These are phyloP conservation scores for Blastomyces emzantsi DNA, from an alignment of 2,329 filamentous ascomycete species.

Conservation along the genomic window DNA sequence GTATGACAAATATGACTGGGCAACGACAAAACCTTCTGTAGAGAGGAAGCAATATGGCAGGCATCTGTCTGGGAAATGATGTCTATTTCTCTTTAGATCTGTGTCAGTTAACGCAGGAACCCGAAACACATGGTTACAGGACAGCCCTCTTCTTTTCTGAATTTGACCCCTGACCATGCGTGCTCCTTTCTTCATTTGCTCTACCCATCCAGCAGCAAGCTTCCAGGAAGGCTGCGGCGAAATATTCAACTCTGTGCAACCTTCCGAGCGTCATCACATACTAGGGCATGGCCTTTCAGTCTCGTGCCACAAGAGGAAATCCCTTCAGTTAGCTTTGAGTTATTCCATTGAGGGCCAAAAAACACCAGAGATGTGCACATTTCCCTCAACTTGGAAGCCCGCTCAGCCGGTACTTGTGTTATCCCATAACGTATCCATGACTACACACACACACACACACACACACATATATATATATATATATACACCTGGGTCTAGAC, in stretches of 20 bases:
- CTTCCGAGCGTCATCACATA: background rate
- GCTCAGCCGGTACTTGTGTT: background rate
- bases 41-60: background rate
- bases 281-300: background rate
- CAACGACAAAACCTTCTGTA: background rate
- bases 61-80: background rate
- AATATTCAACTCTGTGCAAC: background rate
- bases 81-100: background rate
- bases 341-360: background rate
- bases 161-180: background rate
- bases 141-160: background rate
- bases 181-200: background rate
- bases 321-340: background rate
- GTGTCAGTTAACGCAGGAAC: background rate
- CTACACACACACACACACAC: too few species aligned
- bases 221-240: background rate
- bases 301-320: background rate
- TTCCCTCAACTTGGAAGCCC: background rate
- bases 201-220: background rate
- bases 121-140: background rate
- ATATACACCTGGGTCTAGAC: background rate
- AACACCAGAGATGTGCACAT: background rate
- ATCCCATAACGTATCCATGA: too few species aligned
- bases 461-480: background rate
- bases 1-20: background rate